These are phyloP conservation scores for Reticulascus tulasneorum DNA, from an alignment of 2,329 filamentous ascomycete genomes.

Conservation along the genomic window DNA sequence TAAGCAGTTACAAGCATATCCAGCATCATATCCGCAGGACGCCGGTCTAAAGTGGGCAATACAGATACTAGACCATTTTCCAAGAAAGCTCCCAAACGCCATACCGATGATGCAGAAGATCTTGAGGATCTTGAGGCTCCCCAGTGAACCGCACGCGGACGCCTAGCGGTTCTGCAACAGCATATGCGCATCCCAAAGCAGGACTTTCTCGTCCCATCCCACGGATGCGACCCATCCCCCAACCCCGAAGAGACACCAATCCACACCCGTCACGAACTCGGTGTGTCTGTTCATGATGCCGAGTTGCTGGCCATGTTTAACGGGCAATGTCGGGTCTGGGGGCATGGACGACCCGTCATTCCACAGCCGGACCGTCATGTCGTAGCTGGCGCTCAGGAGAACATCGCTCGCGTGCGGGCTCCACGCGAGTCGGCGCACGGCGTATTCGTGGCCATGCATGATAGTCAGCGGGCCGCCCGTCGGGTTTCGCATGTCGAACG, in stretches of 20 bases:
- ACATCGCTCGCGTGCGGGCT: constrained; percentile 90
- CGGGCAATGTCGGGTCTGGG: constrained; percentile 28
- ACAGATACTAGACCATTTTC: too few species aligned
- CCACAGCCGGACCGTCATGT: constrained; percentile 97
- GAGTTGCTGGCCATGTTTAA: constrained; percentile 63
- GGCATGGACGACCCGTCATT: constrained; percentile 60
- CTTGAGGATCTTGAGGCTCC: too few species aligned
- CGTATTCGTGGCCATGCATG: constrained; percentile 85
- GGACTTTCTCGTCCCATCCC: constrained; percentile 87
- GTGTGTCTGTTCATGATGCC: constrained; percentile 90
- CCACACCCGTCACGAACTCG: constrained; percentile 92
- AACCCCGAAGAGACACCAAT: constrained; percentile 95
- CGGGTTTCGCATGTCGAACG: constrained; percentile 83
- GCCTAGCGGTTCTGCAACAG: too few species aligned
- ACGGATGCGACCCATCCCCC: constrained; percentile 95
- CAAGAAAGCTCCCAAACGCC: too few species aligned
- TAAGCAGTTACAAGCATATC: too few species aligned
- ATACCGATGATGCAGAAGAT: too few species aligned
- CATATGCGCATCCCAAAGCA: constrained; percentile 83
- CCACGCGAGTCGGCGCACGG: constrained; percentile 82
- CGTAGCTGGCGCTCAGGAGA: constrained; percentile 85
- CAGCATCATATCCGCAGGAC: too few species aligned
- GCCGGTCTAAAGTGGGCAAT: too few species aligned
- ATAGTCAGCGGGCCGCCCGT: constrained; percentile 67
- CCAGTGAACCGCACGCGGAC: too few species aligned